A percentile compares a stretch with the other conserved stretches of the same genome.
Conservation (phyloP, 1,139 yeast species). For the Yamadazyma dendronema region DNA sequence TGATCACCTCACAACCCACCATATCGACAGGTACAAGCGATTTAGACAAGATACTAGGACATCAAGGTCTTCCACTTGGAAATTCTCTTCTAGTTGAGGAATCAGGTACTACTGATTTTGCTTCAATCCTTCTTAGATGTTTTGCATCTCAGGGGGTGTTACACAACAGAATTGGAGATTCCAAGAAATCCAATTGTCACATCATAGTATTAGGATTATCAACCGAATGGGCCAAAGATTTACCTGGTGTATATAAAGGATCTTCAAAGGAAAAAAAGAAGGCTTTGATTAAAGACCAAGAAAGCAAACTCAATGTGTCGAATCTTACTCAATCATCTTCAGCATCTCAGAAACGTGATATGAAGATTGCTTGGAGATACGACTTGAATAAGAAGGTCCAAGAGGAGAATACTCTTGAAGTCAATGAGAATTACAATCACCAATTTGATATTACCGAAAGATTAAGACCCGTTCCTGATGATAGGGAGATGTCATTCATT, state of each 20-base stretch:
- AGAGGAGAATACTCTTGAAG: slow-evolving; percentile 15
- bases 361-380: slow-evolving; percentile 89
- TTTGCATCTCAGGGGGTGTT: slow-evolving; percentile 79
- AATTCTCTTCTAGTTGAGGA: slow-evolving; percentile 72
- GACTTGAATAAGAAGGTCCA: slow-evolving; percentile 51
- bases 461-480: slow-evolving; percentile 62
- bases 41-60: slow-evolving; percentile 71
- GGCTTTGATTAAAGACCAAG: slow-evolving; percentile 55
- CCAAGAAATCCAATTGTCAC: slow-evolving; percentile 46
- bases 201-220: slow-evolving; percentile 66
- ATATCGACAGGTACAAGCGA: slow-evolving; percentile 77
- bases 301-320: slow-evolving; percentile 65
- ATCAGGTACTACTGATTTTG: slow-evolving; percentile 85
- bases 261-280: slow-evolving; percentile 65
- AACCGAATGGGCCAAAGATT: slow-evolving; percentile 62
- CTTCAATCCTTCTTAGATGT: slow-evolving; percentile 66
- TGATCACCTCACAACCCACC: slow-evolving; percentile 70
- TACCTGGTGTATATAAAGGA: slow-evolving; percentile 81
- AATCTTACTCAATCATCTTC: slow-evolving; percentile 43
- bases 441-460: slow-evolving; percentile 78
- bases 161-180: slow-evolving; percentile 52
- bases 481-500: slow-evolving; percentile 58
- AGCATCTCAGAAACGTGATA: slow-evolving; percentile 32
- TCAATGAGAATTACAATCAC: slow-evolving; percentile 55
- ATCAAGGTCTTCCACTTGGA: slow-evolving; percentile 86